phyloP scores from a whole-genome alignment of 495 filamentous ascomycete genomes.

The Aspergillus avenaceus region DNA sequence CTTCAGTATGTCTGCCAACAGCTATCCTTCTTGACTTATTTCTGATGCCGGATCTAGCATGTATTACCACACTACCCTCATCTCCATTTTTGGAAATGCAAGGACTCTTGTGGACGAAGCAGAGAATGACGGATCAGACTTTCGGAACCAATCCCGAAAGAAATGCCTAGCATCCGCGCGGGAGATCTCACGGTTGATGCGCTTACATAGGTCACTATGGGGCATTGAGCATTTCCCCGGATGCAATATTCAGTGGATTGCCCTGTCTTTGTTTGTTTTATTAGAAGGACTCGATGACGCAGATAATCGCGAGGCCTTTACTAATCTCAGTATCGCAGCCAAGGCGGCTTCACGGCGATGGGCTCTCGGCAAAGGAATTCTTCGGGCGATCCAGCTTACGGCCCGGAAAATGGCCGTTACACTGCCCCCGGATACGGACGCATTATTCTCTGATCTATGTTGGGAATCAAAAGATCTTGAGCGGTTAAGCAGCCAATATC shows the following conservation, averaged over 20 bases:
- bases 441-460: conserved; percentile 14
- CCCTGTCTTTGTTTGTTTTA: conserved; percentile 12
- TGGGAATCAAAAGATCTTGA: conserved; percentile 5
- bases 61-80: conserved; percentile 7
- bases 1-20: too few relatives aligned
- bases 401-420: conserved; percentile 1
- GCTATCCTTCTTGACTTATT: too few relatives aligned
- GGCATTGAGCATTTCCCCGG: too few relatives aligned
- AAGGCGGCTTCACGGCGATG: conserved; percentile 16
- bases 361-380: conserved; percentile 16
- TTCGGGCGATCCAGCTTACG: conserved; percentile 16
- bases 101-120: too few relatives aligned
- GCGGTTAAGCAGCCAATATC: conserved; percentile 17
- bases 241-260: too few relatives aligned
- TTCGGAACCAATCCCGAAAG: too few relatives aligned
- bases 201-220: too few relatives aligned
- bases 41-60: too few relatives aligned
- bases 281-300: conserved; percentile 14
- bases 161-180: too few relatives aligned
- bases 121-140: too few relatives aligned
- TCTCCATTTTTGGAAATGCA: conserved; percentile 13
- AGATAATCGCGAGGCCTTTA: conserved; percentile 10
- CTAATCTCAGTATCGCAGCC: conserved; percentile 9
- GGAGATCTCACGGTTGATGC: too few relatives aligned
- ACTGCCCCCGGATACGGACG: conserved; percentile 9